These are phyloP conservation scores for Kingdonia uniflora DNA, from an alignment of 164 flowering plant species.

Conservation along the genomic window DNA sequence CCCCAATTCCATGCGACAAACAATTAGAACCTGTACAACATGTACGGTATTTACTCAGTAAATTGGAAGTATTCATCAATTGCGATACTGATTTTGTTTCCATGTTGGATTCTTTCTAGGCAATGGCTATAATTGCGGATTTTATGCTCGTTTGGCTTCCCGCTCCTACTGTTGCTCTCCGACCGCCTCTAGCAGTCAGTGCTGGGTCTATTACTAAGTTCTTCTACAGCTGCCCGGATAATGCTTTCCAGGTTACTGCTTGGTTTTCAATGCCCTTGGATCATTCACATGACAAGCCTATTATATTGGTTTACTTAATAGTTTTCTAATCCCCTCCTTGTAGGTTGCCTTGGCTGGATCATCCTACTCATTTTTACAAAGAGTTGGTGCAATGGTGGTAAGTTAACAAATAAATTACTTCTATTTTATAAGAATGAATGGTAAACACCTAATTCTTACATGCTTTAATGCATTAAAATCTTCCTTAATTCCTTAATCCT, in stretches of 20 bases:
- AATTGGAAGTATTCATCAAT: too few species aligned
- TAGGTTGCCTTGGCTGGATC: constrained; percentile 87
- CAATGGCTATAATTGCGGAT: constrained; percentile 96
- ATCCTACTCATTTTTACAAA: constrained; percentile 69
- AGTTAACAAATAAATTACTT: constrained; percentile 2
- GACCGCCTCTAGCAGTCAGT: constrained; percentile 52
- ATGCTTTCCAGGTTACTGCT: constrained; percentile 80
- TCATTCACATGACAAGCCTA: background rate
- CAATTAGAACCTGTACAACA: too few species aligned
- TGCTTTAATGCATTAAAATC: background rate
- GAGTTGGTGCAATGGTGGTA: constrained; percentile 86
- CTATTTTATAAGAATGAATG: too few species aligned
- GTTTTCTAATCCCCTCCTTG: background rate
- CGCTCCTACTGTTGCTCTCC: constrained; percentile 93
- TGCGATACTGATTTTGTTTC: background rate
- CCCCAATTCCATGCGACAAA: too few species aligned
- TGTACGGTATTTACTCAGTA: too few species aligned
- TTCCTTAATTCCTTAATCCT: background rate
- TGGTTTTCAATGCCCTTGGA: background rate
- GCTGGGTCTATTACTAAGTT: constrained; percentile 86
- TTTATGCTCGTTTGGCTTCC: constrained; percentile 99
- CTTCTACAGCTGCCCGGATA: constrained; percentile 83
- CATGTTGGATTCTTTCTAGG: constrained; percentile 29
- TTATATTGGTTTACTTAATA: background rate
- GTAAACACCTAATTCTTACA: background rate